Evolutionary conservation across 2,329 filamentous ascomycete species (phyloP).

Genomic region (Beauveria sp.): DNA sequence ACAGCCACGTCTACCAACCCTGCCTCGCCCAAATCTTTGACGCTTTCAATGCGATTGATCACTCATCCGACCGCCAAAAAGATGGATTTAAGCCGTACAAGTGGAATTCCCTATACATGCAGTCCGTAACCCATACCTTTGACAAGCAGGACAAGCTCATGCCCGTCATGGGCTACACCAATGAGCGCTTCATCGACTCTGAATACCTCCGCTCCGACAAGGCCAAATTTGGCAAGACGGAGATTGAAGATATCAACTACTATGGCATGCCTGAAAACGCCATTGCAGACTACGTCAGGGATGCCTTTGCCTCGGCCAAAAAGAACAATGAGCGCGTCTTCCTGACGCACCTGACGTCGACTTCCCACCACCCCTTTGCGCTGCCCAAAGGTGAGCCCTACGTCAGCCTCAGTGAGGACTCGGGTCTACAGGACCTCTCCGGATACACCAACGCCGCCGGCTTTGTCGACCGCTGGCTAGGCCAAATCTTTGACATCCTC

Average conservation of each 20-base stretch:
- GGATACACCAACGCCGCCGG: slow-evolving; percentile 26
- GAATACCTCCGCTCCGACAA: slow-evolving; percentile 23
- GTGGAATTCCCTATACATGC: slow-evolving; percentile 27
- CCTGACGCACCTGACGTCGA: slow-evolving; percentile 28
- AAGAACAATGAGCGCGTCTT: slow-evolving; percentile 26
- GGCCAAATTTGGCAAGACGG: slow-evolving; percentile 23
- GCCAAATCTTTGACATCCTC: slow-evolving; percentile 22
- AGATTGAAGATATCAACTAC: slow-evolving; percentile 26
- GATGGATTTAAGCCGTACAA: slow-evolving; percentile 19
- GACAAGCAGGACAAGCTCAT: slow-evolving; percentile 27
- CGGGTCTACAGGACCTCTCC: slow-evolving; percentile 24
- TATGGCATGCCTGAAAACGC: slow-evolving; percentile 26
- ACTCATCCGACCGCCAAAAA: background rate
- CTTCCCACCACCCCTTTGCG: slow-evolving; percentile 26
- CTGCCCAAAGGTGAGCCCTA: slow-evolving; percentile 22
- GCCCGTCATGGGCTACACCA: slow-evolving; percentile 23
- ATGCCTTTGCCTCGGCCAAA: slow-evolving; percentile 23
- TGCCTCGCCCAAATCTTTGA: slow-evolving; percentile 34
- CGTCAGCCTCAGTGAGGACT: slow-evolving; percentile 19
- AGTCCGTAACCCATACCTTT: slow-evolving; percentile 26
- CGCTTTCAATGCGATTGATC: slow-evolving; percentile 22
- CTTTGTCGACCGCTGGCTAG: slow-evolving; percentile 27
- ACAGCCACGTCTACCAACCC: slow-evolving; percentile 35
- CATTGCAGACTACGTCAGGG: slow-evolving; percentile 25
- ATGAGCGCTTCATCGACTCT: slow-evolving; percentile 19